Evolutionary conservation across 345 rosid species (phyloP), one percentile per base, ranked within the genome.

Genomic region (Pseudoturritis turrita): DNA sequence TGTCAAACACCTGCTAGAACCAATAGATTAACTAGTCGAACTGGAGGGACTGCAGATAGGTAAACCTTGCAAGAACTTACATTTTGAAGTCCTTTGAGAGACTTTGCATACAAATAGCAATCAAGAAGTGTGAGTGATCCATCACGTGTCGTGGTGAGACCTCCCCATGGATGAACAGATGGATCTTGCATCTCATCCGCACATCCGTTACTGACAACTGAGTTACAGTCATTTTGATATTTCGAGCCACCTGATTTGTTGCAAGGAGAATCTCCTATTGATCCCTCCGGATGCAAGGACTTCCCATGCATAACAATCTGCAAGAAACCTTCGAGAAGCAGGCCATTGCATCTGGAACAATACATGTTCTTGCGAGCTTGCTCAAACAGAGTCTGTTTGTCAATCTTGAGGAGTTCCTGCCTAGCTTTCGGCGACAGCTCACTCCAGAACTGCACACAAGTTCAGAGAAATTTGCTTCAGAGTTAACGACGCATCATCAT

Each of bases 331-430:
- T 91, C 96, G 0, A 88, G 96, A 68, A 95, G 83, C 43, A 95
- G 83, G 29, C 97, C 98, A 68, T 88, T 88, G 80, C 97, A 95
- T 80, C 96, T 87, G 25, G 99, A 95, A 68, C 98, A 89, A 59
- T 85, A 91, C 92, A 91, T 88, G 80, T 88, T 88, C 83, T 91
- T 95, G 13, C 96, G 96, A 79, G 96, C 98, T 83, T 91, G 96
- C 83, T 91, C 96, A 77, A 91, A 85, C 41, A 95, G 82, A 46
- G 86, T 78, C 73, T 95, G 99, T 75, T 95, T 91, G 79, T 91
- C 98, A 71, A 91, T 86, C 83, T 81, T 83, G 51, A 95, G 81
- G 17, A 95, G 92, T 71, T 86, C 82, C 75, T 81, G 96, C 18
- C 98, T 83, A 40, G 84, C 85, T 78, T 82, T 85, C 10, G 69